Evolutionary conservation across 257 asterid genomes (phyloP), one percentile per base, ranked within the genome.

Genomic region (Petunia secreta): DNA sequence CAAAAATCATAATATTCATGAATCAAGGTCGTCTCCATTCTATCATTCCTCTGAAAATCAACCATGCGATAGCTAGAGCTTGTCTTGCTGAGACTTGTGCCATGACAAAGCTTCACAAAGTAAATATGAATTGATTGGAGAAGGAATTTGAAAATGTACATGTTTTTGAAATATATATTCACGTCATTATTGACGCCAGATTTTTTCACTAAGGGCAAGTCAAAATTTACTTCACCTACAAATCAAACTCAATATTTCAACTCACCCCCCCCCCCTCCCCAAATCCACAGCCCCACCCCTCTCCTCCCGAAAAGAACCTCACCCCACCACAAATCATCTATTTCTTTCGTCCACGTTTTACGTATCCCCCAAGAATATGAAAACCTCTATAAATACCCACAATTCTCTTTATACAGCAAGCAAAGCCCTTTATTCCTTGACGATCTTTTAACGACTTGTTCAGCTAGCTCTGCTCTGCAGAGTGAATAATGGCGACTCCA

Each of bases 31-130:
- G n/a, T 25, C 43, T 46, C 38, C 2, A 69, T 44, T 43, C 44
- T 16, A 50, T 6, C 54, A 8, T 8, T 50, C 0, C 54, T 8
- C 54, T 50, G 54, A 11, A 40, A 9, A 58, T 16, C 57, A 58
- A 57, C 40, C 43, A 58, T 77, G 73, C 44, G 11, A 73, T 60
- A 48, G 13, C 59, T 59, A 77, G 80, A 59, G 57, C 46, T 60
- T 53, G 38, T 67, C 85, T 88, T 74, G 90, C 83, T 40, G 91
- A 86, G 64, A 84, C 15, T 46, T 80, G 85, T 8, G 79, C 80
- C 53, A 81, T 66, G 84, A 83, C 57, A 54, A 86, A 78, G 9
- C 52, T 82, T 37, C 57, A 81, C 52, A 77, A 80, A 63, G 85
- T 85, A 79, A 86, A 63, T 80, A 83, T 57, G 75, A 73, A 88